Percentiles rank a stretch among this genome's conserved stretches.
phyloP scores from a whole-genome alignment of 2,329 filamentous ascomycete species.

The Phialocephala subalpina region DNA sequence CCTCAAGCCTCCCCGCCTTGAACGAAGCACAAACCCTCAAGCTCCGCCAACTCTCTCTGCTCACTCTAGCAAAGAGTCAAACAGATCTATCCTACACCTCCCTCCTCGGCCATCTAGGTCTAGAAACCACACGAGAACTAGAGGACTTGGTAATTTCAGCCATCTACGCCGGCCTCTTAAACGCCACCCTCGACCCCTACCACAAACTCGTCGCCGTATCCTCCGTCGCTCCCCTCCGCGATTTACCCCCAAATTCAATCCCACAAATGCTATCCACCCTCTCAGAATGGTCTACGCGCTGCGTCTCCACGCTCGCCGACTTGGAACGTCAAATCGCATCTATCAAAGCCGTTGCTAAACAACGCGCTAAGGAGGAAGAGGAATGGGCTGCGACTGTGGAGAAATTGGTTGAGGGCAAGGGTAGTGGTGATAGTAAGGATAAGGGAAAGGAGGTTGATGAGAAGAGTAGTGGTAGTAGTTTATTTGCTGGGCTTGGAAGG shows the following conservation, averaged over 20 bases:
- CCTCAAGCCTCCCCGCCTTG: slow-evolving; percentile 71
- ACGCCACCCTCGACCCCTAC: slow-evolving; percentile 83
- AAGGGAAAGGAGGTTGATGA: slow-evolving; percentile 44
- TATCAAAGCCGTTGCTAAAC: slow-evolving; percentile 66
- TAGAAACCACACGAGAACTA: slow-evolving; percentile 73
- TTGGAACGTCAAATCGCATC: slow-evolving; percentile 78
- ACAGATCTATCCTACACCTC: slow-evolving; percentile 75
- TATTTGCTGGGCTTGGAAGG: slow-evolving; percentile 51
- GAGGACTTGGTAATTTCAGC: slow-evolving; percentile 88
- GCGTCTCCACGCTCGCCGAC: slow-evolving; percentile 74
- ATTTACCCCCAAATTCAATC: slow-evolving; percentile 79
- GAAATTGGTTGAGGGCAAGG: slow-evolving; percentile 49
- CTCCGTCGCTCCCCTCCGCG: slow-evolving; percentile 84
- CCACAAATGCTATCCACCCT: slow-evolving; percentile 73
- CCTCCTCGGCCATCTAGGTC: slow-evolving; percentile 71
- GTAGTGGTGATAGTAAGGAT: slow-evolving; percentile 40
- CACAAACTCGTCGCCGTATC: slow-evolving; percentile 78
- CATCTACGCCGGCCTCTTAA: slow-evolving; percentile 85
- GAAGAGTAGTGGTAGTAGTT: slow-evolving; percentile 57
- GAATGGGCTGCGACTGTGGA: slow-evolving; percentile 42
- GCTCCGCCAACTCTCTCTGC: slow-evolving; percentile 87
- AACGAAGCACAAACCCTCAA: slow-evolving; percentile 79
- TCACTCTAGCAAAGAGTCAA: slow-evolving; percentile 77
- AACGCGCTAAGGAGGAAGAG: slow-evolving; percentile 53
- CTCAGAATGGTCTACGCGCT: slow-evolving; percentile 79